Percentiles rank a stretch among this genome's conserved stretches.
These are phyloP conservation scores for Zasmidium citrigriseum DNA, from an alignment of 2,329 filamentous ascomycete species.

Conservation along the genomic window DNA sequence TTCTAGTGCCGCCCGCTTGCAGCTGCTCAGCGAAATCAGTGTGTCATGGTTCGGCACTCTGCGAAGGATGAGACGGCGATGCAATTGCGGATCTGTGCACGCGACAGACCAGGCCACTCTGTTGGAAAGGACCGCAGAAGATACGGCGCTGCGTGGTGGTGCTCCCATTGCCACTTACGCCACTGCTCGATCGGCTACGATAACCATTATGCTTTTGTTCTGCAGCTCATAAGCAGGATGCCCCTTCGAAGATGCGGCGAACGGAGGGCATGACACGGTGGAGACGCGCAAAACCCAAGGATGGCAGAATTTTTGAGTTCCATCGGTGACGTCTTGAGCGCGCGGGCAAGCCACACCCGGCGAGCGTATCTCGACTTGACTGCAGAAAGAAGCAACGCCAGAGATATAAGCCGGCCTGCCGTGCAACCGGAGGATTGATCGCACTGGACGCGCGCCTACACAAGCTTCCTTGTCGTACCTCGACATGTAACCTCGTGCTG, in stretches of 20 bases:
- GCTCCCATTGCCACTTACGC: slow-evolving; percentile 1
- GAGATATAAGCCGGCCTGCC: slow-evolving; percentile 1
- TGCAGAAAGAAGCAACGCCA: background rate
- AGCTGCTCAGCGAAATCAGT: background rate
- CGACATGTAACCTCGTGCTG: background rate
- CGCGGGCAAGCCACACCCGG: background rate
- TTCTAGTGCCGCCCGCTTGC: slow-evolving; percentile 1
- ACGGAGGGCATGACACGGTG: background rate
- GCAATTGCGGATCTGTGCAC: background rate
- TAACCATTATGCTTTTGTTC: too few relatives aligned
- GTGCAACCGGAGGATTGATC: background rate
- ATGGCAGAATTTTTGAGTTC: background rate
- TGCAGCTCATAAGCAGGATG: background rate
- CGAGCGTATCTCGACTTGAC: background rate
- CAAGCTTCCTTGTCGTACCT: too few relatives aligned
- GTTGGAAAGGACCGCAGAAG: slow-evolving; percentile 1
- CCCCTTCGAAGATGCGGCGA: background rate
- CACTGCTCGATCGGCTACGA: slow-evolving; percentile 1
- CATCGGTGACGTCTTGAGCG: background rate
- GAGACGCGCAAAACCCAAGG: background rate
- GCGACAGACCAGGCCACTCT: background rate
- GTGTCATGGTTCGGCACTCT: background rate
- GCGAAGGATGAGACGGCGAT: background rate
- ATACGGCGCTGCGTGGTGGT: background rate
- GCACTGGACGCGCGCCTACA: background rate